These are phyloP conservation scores for Dryas alaskensis DNA, from an alignment of 306 rosid species.

Conservation along the genomic window DNA sequence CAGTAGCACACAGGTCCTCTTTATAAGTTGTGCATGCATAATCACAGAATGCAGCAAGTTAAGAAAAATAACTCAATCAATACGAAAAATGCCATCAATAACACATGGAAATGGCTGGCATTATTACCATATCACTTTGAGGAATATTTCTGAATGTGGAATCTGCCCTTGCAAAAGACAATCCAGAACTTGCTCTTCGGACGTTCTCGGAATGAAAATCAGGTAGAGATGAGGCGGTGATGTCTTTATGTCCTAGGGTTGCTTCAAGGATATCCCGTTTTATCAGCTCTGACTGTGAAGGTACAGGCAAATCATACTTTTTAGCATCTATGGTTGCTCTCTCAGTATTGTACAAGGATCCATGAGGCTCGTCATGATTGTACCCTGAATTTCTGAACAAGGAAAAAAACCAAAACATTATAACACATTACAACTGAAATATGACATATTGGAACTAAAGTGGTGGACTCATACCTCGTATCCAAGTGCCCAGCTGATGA, in stretches of 20 bases:
- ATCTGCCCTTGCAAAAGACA: slow-evolving; percentile 43
- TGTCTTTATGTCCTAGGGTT: slow-evolving; percentile 34
- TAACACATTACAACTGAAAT: slow-evolving; percentile 26
- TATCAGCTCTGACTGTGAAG: slow-evolving; percentile 37
- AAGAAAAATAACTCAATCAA: background rate
- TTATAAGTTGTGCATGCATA: background rate
- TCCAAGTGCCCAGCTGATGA: slow-evolving; percentile 31
- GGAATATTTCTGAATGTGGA: slow-evolving; percentile 32
- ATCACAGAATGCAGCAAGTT: background rate
- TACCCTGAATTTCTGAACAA: slow-evolving; percentile 31
- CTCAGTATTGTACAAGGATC: slow-evolving; percentile 28
- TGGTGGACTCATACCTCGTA: slow-evolving; percentile 39
- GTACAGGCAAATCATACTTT: slow-evolving; percentile 29
- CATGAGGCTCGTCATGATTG: slow-evolving; percentile 33
- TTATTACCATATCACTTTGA: slow-evolving; percentile 41
- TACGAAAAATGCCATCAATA: too few relatives aligned
- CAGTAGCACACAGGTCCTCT: background rate
- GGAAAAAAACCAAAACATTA: slow-evolving; percentile 8
- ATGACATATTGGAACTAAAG: slow-evolving; percentile 19
- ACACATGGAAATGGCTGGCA: background rate
- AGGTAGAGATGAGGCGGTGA: slow-evolving; percentile 23
- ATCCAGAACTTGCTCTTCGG: slow-evolving; percentile 32
- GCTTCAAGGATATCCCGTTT: slow-evolving; percentile 34
- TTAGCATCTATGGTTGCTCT: slow-evolving; percentile 32
- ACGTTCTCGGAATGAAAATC: slow-evolving; percentile 33